Evolutionary conservation across 768 basidiomycete genomes (phyloP).

Genomic region (Pholiota molesta): DNA sequence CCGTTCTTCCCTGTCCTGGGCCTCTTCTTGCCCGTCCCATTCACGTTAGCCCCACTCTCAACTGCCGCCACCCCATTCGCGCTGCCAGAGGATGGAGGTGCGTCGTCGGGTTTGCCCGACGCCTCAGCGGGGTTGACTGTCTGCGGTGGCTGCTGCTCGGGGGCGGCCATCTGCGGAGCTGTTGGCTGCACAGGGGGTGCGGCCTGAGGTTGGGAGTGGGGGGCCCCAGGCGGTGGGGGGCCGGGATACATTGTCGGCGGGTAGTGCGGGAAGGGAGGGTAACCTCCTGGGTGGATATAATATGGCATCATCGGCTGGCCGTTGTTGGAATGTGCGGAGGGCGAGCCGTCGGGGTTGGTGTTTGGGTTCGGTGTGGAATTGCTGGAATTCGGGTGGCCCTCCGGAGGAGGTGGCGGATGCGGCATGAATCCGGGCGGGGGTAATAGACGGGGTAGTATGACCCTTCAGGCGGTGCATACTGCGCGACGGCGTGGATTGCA

Average conservation of each 20-base stretch:
- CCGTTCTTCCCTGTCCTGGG: slow-evolving; percentile 30
- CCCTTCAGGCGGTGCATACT: slow-evolving; percentile 36
- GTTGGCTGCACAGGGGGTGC: slow-evolving; percentile 9
- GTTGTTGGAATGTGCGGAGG: slow-evolving; percentile 19
- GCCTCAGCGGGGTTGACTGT: slow-evolving; percentile 33
- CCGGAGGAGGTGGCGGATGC: slow-evolving; percentile 33
- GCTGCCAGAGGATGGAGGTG: slow-evolving; percentile 4
- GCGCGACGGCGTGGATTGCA: slow-evolving; percentile 35
- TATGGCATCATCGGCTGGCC: slow-evolving; percentile 44
- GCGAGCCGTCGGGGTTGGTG: slow-evolving; percentile 24
- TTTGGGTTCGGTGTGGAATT: slow-evolving; percentile 22
- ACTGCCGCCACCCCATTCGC: neutral
- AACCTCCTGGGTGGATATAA: slow-evolving; percentile 40
- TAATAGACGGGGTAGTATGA: slow-evolving; percentile 43
- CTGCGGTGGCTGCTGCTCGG: slow-evolving; percentile 21
- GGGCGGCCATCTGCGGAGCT: slow-evolving; percentile 18
- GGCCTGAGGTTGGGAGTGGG: slow-evolving; percentile 18
- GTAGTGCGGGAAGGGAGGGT: slow-evolving; percentile 40
- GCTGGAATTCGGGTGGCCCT: slow-evolving; percentile 29
- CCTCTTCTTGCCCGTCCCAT: slow-evolving; percentile 26
- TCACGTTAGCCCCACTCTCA: neutral
- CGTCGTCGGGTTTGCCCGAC: slow-evolving; percentile 28
- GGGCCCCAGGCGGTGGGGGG: slow-evolving; percentile 18
- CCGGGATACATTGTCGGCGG: slow-evolving; percentile 35
- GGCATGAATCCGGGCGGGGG: slow-evolving; percentile 38